Conservation (phyloP, 179 eudicot genomes). For the Dionaea muscipula region DNA sequence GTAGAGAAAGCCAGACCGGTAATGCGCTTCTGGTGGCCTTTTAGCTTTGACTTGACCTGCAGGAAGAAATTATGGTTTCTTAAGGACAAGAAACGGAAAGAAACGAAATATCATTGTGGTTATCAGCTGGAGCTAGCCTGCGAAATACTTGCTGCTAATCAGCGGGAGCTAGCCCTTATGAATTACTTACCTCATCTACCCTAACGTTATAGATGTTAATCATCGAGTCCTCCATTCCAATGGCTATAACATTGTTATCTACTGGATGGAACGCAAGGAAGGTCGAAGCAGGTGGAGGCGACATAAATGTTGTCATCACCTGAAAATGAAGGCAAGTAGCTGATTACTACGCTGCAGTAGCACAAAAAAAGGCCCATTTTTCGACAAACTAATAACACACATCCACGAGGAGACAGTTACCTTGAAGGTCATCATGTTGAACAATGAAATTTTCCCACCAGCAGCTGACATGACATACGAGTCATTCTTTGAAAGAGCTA, state of each 20-base stretch:
- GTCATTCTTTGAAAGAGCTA: conserved; percentile 88
- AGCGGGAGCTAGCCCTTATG: too few relatives aligned
- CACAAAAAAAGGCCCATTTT: neutral
- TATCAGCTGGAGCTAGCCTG: neutral
- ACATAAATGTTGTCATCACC: conserved; percentile 91
- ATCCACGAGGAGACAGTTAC: conserved; percentile 20
- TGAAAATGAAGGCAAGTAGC: conserved; percentile 16
- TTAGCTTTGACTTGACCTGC: conserved; percentile 66
- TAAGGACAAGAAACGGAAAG: neutral
- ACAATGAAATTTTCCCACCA: conserved; percentile 77
- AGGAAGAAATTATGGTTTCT: neutral
- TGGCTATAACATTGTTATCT: conserved; percentile 85
- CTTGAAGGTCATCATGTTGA: conserved; percentile 95
- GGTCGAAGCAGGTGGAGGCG: conserved; percentile 85
- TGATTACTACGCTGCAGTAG: neutral
- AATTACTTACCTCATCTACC: conserved; percentile 57
- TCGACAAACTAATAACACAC: neutral
- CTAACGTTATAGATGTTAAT: conserved; percentile 84
- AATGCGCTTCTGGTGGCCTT: conserved; percentile 72
- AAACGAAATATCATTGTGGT: neutral
- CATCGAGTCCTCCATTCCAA: conserved; percentile 91
- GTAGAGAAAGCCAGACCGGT: conserved; percentile 87
- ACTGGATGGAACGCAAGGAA: conserved; percentile 83
- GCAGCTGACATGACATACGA: conserved; percentile 89
- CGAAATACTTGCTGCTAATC: neutral